Evolutionary conservation across 1,139 yeast species (phyloP).

Genomic region (Tardiomyces digboiensis): DNA sequence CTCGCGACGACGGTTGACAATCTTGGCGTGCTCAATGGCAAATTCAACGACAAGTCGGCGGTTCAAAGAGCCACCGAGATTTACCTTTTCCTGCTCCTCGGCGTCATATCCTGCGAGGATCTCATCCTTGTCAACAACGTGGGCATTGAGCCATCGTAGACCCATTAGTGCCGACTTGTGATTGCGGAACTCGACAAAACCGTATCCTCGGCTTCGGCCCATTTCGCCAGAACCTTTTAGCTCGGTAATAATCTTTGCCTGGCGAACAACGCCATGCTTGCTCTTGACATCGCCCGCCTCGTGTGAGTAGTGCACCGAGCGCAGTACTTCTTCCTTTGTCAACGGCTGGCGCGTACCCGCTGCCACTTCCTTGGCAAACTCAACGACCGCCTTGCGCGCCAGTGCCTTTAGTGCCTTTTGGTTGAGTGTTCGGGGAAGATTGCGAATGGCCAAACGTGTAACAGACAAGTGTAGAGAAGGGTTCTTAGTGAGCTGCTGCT

Average conservation of each 20-base stretch:
- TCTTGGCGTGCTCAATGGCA: slow-evolving; percentile 83
- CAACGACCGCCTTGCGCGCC: slow-evolving; percentile 91
- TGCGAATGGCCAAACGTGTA: slow-evolving; percentile 90
- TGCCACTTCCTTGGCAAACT: slow-evolving; percentile 89
- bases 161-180: slow-evolving; percentile 96
- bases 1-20: slow-evolving; percentile 82
- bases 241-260: slow-evolving; percentile 88
- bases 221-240: slow-evolving; percentile 68
- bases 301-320: slow-evolving; percentile 61
- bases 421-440: slow-evolving; percentile 86
- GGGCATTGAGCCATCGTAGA: slow-evolving; percentile 94
- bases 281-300: slow-evolving; percentile 37
- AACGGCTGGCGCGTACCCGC: slow-evolving; percentile 70
- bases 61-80: slow-evolving; percentile 29
- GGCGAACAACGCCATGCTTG: slow-evolving; percentile 83
- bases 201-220: slow-evolving; percentile 96
- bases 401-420: slow-evolving; percentile 83
- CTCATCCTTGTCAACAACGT: slow-evolving; percentile 66
- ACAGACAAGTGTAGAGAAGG: slow-evolving; percentile 85
- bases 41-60: slow-evolving; percentile 89
- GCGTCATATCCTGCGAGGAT: slow-evolving; percentile 67
- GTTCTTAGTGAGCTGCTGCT: slow-evolving; percentile 82
- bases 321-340: slow-evolving; percentile 76
- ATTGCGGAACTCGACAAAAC: slow-evolving; percentile 88
- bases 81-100: slow-evolving; percentile 6